phyloP scores from a whole-genome alignment of 2,329 filamentous ascomycete species.

The Aureobasidium subglaciale region DNA sequence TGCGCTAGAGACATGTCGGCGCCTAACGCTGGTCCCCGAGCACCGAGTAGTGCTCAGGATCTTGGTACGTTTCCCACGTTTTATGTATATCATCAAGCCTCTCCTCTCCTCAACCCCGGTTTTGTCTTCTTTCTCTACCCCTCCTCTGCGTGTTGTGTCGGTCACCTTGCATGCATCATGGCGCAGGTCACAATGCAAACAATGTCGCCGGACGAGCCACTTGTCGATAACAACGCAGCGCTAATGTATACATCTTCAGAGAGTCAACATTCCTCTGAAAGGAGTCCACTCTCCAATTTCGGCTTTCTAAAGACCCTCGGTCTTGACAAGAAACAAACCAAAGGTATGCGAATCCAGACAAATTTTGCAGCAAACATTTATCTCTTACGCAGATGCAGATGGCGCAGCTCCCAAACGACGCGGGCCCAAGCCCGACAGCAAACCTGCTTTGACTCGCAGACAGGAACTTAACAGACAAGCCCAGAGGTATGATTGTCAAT shows the following conservation, averaged over 20 bases:
- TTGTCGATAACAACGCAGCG: constrained; percentile 2
- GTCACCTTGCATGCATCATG: neutral
- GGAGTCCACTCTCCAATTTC: constrained; percentile 25
- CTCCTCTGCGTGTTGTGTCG: neutral
- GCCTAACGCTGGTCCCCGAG: constrained; percentile 1
- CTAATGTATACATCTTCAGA: constrained; percentile 15
- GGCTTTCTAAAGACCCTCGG: constrained; percentile 56
- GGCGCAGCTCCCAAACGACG: constrained; percentile 80
- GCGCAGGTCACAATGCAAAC: constrained; percentile 6
- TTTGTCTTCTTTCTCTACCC: neutral
- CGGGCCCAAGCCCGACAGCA: constrained; percentile 93
- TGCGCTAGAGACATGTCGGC: constrained; percentile 15
- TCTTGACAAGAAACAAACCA: constrained; percentile 65
- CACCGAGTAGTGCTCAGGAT: constrained; percentile 13
- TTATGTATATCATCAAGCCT: constrained; percentile 13
- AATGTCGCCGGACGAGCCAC: neutral
- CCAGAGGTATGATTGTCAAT: constrained; percentile 60
- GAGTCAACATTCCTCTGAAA: constrained; percentile 15
- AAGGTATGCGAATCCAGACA: constrained; percentile 46
- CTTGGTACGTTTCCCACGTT: constrained; percentile 13
- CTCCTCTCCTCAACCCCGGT: neutral
- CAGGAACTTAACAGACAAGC: constrained; percentile 95
- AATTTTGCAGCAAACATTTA: constrained; percentile 1
- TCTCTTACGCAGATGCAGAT: constrained; percentile 44
- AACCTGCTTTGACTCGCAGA: constrained; percentile 81